A percentile compares a stretch with the other conserved stretches of the same genome.
Conservation (phyloP, 1,139 yeast genomes). For the Diutina siamensis region DNA sequence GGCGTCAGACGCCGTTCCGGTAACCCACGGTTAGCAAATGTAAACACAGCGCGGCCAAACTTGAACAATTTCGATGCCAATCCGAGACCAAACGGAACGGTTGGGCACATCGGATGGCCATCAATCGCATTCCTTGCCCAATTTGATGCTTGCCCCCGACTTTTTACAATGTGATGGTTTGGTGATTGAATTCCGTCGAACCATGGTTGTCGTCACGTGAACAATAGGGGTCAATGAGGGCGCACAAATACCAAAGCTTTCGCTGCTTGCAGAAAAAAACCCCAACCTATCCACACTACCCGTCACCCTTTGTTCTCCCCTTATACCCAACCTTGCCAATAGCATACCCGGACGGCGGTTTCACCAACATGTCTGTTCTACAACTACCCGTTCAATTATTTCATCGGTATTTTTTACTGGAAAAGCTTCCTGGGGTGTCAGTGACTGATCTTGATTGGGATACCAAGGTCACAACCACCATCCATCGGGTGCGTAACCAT, state of each 20-base stretch:
- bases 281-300: too few species aligned
- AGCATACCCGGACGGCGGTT: not conserved
- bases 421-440: conserved; percentile 43
- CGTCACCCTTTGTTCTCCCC: not conserved
- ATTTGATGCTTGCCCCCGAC: too few species aligned
- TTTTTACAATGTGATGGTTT: too few species aligned
- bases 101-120: too few species aligned
- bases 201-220: not conserved
- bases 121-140: too few species aligned
- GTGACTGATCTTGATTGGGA: conserved; percentile 51
- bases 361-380: not conserved
- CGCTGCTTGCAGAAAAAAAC: not conserved
- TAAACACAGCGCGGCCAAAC: not conserved
- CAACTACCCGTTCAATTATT: conserved; percentile 16
- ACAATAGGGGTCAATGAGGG: not conserved
- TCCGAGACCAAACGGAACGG: too few species aligned
- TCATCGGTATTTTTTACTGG: conserved; percentile 43
- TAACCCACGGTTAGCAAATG: too few species aligned
- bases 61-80: too few species aligned
- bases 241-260: not conserved
- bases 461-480: conserved; percentile 39
- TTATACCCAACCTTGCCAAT: too few species aligned
- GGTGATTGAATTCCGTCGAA: too few species aligned
- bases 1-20: too few species aligned
- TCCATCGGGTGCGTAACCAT: conserved; percentile 39